phyloP scores from a whole-genome alignment of 441 rosid genomes.

The Arabidopsis hybrid region DNA sequence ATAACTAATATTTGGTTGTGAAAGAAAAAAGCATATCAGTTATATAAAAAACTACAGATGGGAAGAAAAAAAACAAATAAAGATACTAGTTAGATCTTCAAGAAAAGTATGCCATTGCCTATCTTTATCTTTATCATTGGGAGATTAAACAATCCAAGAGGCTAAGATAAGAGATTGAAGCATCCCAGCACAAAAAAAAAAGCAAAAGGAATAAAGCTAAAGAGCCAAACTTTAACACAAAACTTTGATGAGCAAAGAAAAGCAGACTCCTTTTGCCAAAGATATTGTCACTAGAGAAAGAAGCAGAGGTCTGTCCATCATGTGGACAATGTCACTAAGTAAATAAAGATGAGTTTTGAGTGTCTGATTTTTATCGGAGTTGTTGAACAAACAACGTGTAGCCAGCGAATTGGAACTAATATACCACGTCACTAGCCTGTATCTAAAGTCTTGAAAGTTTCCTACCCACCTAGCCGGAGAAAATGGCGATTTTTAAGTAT shows the following conservation, averaged over 20 bases:
- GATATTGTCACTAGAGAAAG: constrained; percentile 34
- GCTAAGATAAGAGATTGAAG: constrained; percentile 39
- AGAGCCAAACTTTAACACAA: constrained; percentile 44
- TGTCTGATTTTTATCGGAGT: constrained; percentile 33
- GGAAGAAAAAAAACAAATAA: constrained; percentile 22
- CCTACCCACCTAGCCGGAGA: constrained; percentile 30
- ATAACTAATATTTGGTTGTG: constrained; percentile 16
- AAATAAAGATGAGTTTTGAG: constrained; percentile 37
- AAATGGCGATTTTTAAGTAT: constrained; percentile 26
- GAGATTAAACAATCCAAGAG: constrained; percentile 43
- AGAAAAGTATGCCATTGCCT: constrained; percentile 27
- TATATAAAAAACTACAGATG: background rate
- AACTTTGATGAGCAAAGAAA: constrained; percentile 44
- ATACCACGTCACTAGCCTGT: constrained; percentile 32
- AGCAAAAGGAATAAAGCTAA: constrained; percentile 51
- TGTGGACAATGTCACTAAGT: constrained; percentile 39
- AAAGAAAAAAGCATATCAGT: constrained; percentile 23
- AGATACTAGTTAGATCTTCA: constrained; percentile 32
- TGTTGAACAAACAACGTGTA: constrained; percentile 42
- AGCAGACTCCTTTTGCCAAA: constrained; percentile 39
- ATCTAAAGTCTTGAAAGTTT: constrained; percentile 20
- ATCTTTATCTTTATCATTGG: constrained; percentile 43
- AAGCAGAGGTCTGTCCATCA: constrained; percentile 27
- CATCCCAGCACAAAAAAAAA: constrained; percentile 35
- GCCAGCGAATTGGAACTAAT: constrained; percentile 25